Evolutionary conservation across 768 basidiomycete genomes (phyloP), one percentile per base, ranked within the genome.

Genomic region (Goffeauzyma gilvescens): DNA sequence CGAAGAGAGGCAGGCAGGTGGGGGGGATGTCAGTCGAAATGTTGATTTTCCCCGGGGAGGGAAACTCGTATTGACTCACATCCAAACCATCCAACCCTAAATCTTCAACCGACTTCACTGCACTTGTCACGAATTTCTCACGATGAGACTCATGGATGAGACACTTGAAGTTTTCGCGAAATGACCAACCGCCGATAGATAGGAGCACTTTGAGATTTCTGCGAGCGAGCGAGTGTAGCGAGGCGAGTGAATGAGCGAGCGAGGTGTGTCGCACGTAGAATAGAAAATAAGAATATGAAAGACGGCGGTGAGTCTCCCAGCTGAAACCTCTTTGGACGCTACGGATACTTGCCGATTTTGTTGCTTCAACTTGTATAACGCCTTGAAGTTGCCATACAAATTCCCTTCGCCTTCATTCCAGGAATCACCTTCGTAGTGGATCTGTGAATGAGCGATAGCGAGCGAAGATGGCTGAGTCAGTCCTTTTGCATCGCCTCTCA

Each of bases 321-420:
- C n/a, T n/a, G n/a, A n/a, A n/a, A n/a, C n/a, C n/a, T n/a, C n/a
- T n/a, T n/a, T n/a, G n/a, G n/a, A n/a, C n/a, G n/a, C n/a, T n/a
- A n/a, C n/a, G n/a, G n/a, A n/a, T n/a, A n/a, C n/a, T n/a, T n/a
- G n/a, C 35, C 7, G 31, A 31, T 93, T 69, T 49, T 72, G 63
- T 59, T 89, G 79, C 71, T 96, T 96, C 51, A 95, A 70, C 24
- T 80, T 72, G 63, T 87, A 89, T 45, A 96, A 73, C 38, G 81
- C 82, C 59, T 90, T 93, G 66, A 96, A 75, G 64, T 90, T 90
- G 41, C 89, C 89, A 49, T 90, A 96, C 14, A 96, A 73, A 63
- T 96, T 93, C 49, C 71, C 78, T 32, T 86, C 87, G 21, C 59
- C 60, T 41, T 96, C 90, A 51, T 87, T 80, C 93, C 93, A 98